phyloP scores from a whole-genome alignment of 2,329 filamentous ascomycete genomes.

The Colletotrichum godetiae region DNA sequence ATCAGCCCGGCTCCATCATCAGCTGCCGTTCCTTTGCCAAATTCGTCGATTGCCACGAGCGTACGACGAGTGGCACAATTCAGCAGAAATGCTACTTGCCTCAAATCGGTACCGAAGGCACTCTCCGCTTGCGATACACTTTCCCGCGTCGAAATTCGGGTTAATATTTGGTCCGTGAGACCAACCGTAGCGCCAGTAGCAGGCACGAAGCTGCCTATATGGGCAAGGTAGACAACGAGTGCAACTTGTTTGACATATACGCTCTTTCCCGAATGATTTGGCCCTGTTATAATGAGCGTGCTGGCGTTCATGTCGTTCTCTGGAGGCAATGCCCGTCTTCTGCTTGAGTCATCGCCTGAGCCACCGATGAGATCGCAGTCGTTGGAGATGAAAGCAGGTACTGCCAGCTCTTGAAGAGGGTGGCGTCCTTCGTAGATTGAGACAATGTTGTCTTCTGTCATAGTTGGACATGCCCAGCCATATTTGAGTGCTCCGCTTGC shows the following conservation, averaged over 20 bases:
- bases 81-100: conserved; percentile 84
- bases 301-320: conserved; percentile 49
- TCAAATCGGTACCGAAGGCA: conserved; percentile 81
- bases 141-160: conserved; percentile 81
- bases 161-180: conserved; percentile 92
- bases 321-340: conserved; percentile 32
- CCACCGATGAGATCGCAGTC: conserved; percentile 78
- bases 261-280: conserved; percentile 97
- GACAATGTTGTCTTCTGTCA: conserved; percentile 78
- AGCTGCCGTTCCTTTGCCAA: conserved; percentile 74
- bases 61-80: conserved; percentile 80
- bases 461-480: conserved; percentile 74
- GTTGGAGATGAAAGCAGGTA: conserved; percentile 86
- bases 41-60: conserved; percentile 92
- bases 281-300: conserved; percentile 86
- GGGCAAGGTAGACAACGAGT: conserved; percentile 90
- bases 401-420: conserved; percentile 85
- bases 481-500: conserved; percentile 82
- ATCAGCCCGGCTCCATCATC: conserved; percentile 70
- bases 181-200: conserved; percentile 82
- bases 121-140: conserved; percentile 70
- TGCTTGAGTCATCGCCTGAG: conserved; percentile 40
- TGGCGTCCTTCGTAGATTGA: conserved; percentile 84
- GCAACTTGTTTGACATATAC: conserved; percentile 95
- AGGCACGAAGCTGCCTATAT: conserved; percentile 92